Conservation (phyloP, 2,329 filamentous ascomycete species). For the Diplocarpon mali region DNA sequence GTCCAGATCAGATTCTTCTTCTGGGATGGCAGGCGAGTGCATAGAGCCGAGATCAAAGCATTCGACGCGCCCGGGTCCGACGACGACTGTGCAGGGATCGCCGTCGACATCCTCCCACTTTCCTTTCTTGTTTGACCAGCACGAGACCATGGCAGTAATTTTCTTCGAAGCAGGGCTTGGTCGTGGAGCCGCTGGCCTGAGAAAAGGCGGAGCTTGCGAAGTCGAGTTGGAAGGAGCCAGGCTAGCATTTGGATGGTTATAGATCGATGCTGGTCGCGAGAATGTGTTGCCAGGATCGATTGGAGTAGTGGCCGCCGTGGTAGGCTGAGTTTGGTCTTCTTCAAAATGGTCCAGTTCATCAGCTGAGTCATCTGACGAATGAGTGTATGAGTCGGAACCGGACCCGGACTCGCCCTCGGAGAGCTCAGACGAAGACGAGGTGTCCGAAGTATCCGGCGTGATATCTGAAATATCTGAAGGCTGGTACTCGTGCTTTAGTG, state of each 20-base stretch:
- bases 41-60: conserved; percentile 36
- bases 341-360: conserved; percentile 42
- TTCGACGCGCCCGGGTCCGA: conserved; percentile 48
- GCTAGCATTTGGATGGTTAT: conserved; percentile 32
- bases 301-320: conserved; percentile 22
- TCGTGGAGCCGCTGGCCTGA: conserved; percentile 26
- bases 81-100: conserved; percentile 42
- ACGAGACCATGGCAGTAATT: conserved; percentile 44
- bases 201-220: conserved; percentile 57
- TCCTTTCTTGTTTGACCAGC: conserved; percentile 50
- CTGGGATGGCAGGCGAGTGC: conserved; percentile 26
- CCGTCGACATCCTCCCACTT: conserved; percentile 47
- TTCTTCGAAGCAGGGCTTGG: conserved; percentile 18
- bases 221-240: conserved; percentile 72
- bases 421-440: conserved; percentile 48
- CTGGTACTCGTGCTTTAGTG: conserved; percentile 92
- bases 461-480: conserved; percentile 63
- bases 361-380: conserved; percentile 37
- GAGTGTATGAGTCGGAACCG: conserved; percentile 35
- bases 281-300: neutral
- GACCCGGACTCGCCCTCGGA: conserved; percentile 38
- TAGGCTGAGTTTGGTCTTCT: conserved; percentile 29
- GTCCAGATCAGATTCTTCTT: conserved; percentile 20
- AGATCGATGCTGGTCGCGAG: conserved; percentile 18
- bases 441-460: conserved; percentile 50